phyloP scores from a whole-genome alignment of 2,329 filamentous ascomycete genomes.

The Truncatella angustata region DNA sequence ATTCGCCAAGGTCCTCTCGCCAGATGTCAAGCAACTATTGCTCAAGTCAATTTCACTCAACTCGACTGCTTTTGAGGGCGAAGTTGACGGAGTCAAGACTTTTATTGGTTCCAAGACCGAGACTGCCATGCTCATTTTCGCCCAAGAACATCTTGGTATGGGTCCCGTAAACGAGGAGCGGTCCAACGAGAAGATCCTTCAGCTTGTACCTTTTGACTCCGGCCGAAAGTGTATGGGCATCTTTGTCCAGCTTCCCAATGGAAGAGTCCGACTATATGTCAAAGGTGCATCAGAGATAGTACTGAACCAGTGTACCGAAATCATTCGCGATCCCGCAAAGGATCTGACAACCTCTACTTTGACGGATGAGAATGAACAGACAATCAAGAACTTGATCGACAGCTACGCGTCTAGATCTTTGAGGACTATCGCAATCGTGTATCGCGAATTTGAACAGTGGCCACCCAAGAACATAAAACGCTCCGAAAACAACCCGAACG shows the following conservation, averaged over 20 bases:
- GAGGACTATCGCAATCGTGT: conserved; percentile 80
- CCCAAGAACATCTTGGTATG: conserved; percentile 65
- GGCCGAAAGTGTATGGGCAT: conserved; percentile 71
- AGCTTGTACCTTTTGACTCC: conserved; percentile 75
- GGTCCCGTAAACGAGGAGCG: conserved; percentile 63
- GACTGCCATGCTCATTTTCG: conserved; percentile 69
- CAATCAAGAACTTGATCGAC: conserved; percentile 66
- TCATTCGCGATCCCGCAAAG: conserved; percentile 47
- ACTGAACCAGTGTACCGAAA: conserved; percentile 53
- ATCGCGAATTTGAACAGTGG: conserved; percentile 83
- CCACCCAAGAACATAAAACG: conserved; percentile 64
- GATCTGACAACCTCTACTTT: conserved; percentile 43
- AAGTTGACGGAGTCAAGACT: conserved; percentile 62
- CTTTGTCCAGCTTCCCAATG: conserved; percentile 50
- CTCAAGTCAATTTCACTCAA: conserved; percentile 62
- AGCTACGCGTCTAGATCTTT: conserved; percentile 77
- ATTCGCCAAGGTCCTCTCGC: conserved; percentile 43
- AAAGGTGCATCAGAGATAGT: conserved; percentile 67
- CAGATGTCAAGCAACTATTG: conserved; percentile 50
- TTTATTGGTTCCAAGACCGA: conserved; percentile 80
- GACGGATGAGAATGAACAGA: conserved; percentile 51
- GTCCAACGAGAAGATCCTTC: conserved; percentile 56
- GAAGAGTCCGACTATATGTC: conserved; percentile 55
- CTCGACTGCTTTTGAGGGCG: conserved; percentile 75
- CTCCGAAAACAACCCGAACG: conserved; percentile 53